Conservation (phyloP, 2,329 filamentous ascomycete genomes). For the Truncatella angustata region DNA sequence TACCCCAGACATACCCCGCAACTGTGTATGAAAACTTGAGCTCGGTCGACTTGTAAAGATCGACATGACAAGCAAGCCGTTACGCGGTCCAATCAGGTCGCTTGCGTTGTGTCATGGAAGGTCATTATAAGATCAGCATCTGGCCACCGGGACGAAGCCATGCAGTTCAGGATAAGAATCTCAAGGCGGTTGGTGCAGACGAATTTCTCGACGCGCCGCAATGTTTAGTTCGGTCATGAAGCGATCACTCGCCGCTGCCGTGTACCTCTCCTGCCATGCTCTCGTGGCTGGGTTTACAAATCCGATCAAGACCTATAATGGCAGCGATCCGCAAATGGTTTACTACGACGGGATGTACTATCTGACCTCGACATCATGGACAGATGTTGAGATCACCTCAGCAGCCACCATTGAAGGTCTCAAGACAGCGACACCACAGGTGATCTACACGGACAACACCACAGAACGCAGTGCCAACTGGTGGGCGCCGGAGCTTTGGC, state of each 20-base stretch:
- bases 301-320: background rate
- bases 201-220: too few species aligned
- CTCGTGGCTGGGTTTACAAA: background rate
- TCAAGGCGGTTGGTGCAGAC: too few species aligned
- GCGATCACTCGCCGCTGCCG: background rate
- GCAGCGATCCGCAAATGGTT: background rate
- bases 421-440: constrained; percentile 11
- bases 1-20: background rate
- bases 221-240: background rate
- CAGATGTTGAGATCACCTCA: constrained; percentile 14
- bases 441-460: constrained; percentile 13
- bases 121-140: background rate
- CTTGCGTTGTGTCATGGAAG: background rate
- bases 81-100: background rate
- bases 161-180: too few species aligned
- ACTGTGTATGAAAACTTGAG: too few species aligned
- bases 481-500: constrained; percentile 20
- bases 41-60: background rate
- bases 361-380: constrained; percentile 18
- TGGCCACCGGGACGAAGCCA: background rate
- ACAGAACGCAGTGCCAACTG: constrained; percentile 14
- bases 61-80: background rate
- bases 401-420: constrained; percentile 18
- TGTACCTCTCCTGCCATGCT: background rate
- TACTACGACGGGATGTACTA: constrained; percentile 13